phyloP scores from a whole-genome alignment of 2,329 filamentous ascomycete species.

The Pyrenophora teres region DNA sequence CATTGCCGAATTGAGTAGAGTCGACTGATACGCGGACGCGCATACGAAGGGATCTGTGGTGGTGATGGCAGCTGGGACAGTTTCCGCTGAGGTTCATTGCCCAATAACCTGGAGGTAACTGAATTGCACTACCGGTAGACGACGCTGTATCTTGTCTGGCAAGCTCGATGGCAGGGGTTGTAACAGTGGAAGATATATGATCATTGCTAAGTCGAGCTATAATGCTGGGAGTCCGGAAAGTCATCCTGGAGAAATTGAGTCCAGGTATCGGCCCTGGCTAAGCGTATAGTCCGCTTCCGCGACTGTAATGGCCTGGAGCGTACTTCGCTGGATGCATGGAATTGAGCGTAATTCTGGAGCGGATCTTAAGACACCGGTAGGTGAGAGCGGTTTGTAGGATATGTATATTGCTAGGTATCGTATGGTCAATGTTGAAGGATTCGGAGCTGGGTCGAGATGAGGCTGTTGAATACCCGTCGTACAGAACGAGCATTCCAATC shows the following conservation, averaged over 20 bases:
- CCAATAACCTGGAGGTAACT: slow-evolving; percentile 28
- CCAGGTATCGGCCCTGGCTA: background rate
- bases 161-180: background rate
- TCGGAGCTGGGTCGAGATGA: background rate
- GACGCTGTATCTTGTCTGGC: slow-evolving; percentile 23
- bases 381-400: background rate
- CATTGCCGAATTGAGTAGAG: slow-evolving; percentile 17
- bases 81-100: slow-evolving; percentile 30
- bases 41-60: slow-evolving; percentile 29
- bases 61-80: slow-evolving; percentile 36
- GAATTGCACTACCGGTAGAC: slow-evolving; percentile 22
- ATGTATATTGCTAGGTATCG: background rate
- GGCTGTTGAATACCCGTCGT: background rate
- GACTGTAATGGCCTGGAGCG: slow-evolving; percentile 5
- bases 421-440: background rate
- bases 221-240: slow-evolving; percentile 1
- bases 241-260: slow-evolving; percentile 3
- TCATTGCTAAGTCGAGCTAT: background rate
- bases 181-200: background rate
- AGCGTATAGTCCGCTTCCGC: slow-evolving; percentile 8
- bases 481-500: background rate
- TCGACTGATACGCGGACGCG: slow-evolving; percentile 22
- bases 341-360: background rate
- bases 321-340: slow-evolving; percentile 13
- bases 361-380: background rate